Percentiles rank a stretch among this genome's conserved stretches.
Evolutionary conservation across 139 green algal species (phyloP).

Genomic region (Tetradesmus lagerheimii): DNA sequence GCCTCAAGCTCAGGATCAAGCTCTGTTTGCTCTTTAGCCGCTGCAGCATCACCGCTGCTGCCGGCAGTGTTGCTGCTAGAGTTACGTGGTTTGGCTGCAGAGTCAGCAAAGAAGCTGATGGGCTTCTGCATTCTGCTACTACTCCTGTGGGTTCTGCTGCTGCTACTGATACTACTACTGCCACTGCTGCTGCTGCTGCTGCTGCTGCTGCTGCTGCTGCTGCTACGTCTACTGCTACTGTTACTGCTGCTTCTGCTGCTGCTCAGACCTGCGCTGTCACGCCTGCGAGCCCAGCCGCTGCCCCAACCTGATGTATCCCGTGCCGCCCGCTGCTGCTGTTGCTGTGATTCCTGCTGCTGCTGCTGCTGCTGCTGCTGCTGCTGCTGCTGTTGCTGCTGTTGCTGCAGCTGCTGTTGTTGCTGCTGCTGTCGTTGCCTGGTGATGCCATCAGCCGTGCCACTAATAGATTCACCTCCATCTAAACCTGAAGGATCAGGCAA

Average conservation of each 20-base stretch:
- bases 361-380: constrained; percentile 4
- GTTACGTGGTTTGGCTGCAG: background rate
- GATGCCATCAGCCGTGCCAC: background rate
- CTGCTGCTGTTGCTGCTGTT: background rate
- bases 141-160: background rate
- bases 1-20: constrained; percentile 13
- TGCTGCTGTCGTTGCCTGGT: background rate
- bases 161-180: no score
- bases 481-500: background rate
- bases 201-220: constrained; percentile 9
- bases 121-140: background rate
- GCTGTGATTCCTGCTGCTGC: background rate
- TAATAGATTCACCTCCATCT: background rate
- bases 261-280: background rate
- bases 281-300: constrained; percentile 14
- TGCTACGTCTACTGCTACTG: background rate
- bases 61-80: background rate
- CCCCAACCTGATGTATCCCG: background rate
- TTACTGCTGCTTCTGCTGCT: constrained; percentile 1
- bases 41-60: background rate
- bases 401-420: background rate
- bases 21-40: background rate
- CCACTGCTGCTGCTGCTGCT: background rate
- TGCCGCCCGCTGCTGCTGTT: background rate
- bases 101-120: background rate